Conservation (phyloP, 352 stramenopile species). For the Achlya hypogyna region DNA sequence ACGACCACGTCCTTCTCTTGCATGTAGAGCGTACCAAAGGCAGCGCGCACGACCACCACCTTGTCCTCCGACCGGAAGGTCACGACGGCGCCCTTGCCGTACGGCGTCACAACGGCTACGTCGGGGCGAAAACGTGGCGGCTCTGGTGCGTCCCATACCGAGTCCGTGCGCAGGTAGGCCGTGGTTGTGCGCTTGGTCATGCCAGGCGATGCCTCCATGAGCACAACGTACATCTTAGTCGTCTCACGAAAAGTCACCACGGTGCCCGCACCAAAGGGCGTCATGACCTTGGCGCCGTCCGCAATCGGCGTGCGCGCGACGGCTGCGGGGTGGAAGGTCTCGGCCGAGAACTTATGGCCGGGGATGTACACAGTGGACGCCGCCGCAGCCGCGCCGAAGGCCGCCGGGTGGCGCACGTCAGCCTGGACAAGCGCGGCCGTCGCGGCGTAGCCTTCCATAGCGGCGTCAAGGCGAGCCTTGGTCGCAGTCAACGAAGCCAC, state of each 20-base stretch:
- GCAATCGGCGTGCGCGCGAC: conserved; percentile 51
- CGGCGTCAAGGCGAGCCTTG: conserved; percentile 59
- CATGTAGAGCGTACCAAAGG: conserved; percentile 69
- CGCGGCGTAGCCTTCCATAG: conserved; percentile 49
- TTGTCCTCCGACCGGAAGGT: conserved; percentile 58
- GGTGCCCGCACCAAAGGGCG: conserved; percentile 59
- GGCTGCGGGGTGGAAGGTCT: conserved; percentile 54
- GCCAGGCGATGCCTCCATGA: conserved; percentile 48
- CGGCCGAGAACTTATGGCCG: conserved; percentile 52
- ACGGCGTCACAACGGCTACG: conserved; percentile 69
- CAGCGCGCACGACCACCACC: conserved; percentile 53
- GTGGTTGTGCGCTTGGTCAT: conserved; percentile 45
- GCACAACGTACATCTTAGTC: conserved; percentile 76
- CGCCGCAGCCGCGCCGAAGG: conserved; percentile 45
- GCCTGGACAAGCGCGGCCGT: conserved; percentile 46
- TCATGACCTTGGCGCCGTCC: conserved; percentile 67
- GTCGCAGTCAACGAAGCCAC: conserved; percentile 35
- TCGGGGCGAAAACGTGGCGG: conserved; percentile 46
- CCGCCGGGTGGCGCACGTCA: conserved; percentile 44
- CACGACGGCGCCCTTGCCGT: conserved; percentile 50
- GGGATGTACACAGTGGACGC: conserved; percentile 62
- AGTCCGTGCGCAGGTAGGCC: conserved; percentile 56
- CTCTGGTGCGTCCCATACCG: conserved; percentile 57
- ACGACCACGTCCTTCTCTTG: conserved; percentile 66
- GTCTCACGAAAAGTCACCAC: conserved; percentile 59